Base-by-base conservation (phyloP, 2,329 filamentous ascomycete species). In the Colletotrichum sp. region DNA sequence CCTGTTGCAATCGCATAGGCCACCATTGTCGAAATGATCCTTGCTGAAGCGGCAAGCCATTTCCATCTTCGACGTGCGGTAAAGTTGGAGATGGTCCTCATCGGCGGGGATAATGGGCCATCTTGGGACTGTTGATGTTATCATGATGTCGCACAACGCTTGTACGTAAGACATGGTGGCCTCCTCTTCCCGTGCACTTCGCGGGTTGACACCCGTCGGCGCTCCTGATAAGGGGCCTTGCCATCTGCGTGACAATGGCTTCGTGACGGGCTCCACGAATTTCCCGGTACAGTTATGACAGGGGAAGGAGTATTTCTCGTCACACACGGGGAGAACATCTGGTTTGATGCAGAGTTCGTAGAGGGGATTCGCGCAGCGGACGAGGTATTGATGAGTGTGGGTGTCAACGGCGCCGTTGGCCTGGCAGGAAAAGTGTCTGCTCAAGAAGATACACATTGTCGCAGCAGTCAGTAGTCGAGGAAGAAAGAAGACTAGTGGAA, bases 21-120 rank as follows among this genome's bases (percentile, higher is more conserved):
- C 10, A 12, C 64, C 59, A 4, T 61, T 66, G 12, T 65, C 59
- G 14, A 76, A 70, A 21, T 77, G 76, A 34, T 70, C 28, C 24
- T 72, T 72, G 68, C 72, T 28, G 66, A 77, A 76, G 52, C 69
- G 68, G 30, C 73, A 77, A 32, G 76, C 76, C 59, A 43, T 52
- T 26, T 77, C 76, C 16, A 73, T 65, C 59, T 74, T 73, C 39
- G 36, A 36, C 14, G 67, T 65, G 7, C 26, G 68, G 18, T 63
- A 60, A 24, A 26, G 28, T 21, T 65, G 32, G 43, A 52, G n/a
- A n/a, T 59, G 75, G 9, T 65, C 30, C 13, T 48, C 28, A 21
- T 4, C 28, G 24, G 28, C 60, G 18, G 59, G 13, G 7, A 32
- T 30, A 13, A 21, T 18, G 4, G 24, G n/a, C 48, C 55, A 60